Percentiles rank a stretch among this genome's conserved stretches.
phyloP scores from a whole-genome alignment of 169 alveolate species.

The Fabrea salina region DNA sequence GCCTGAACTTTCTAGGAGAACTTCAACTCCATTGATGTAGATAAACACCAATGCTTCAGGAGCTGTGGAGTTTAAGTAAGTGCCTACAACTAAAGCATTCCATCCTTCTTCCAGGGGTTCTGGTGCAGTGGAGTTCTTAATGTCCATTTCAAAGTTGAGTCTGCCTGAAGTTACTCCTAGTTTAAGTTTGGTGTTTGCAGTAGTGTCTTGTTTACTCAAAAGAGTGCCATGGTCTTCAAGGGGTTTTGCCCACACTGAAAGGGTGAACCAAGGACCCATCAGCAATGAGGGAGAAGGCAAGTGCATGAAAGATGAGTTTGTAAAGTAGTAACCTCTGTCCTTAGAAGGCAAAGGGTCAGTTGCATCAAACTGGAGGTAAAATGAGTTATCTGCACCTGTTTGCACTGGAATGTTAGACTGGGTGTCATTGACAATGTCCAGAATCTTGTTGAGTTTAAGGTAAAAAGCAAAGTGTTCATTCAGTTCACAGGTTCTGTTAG shows the following conservation, averaged over 20 bases:
- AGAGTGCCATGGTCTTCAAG: not conserved
- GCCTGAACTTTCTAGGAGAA: not conserved
- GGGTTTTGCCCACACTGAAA: conserved; percentile 1
- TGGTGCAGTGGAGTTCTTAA: not conserved
- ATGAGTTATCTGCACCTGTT: not conserved
- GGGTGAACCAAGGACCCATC: too few species aligned
- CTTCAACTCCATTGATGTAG: not conserved
- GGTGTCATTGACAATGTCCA: not conserved
- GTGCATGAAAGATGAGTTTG: not conserved
- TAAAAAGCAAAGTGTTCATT: not conserved
- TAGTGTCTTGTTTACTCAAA: conserved; percentile 12
- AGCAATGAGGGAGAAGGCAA: not conserved
- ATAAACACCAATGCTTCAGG: too few species aligned
- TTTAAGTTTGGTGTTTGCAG: too few species aligned
- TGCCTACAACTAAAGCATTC: not conserved
- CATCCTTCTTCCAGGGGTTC: not conserved
- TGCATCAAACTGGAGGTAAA: not conserved
- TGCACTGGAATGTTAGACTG: not conserved
- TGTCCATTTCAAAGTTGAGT: not conserved
- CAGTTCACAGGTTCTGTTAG: not conserved
- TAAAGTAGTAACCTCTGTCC: not conserved
- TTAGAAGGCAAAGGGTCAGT: not conserved
- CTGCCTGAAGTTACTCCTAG: not conserved
- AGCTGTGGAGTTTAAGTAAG: too few species aligned
- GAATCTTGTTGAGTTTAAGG: not conserved